Base-by-base conservation (phyloP, 2,329 filamentous ascomycete genomes). In the Colletotrichum incanum region DNA sequence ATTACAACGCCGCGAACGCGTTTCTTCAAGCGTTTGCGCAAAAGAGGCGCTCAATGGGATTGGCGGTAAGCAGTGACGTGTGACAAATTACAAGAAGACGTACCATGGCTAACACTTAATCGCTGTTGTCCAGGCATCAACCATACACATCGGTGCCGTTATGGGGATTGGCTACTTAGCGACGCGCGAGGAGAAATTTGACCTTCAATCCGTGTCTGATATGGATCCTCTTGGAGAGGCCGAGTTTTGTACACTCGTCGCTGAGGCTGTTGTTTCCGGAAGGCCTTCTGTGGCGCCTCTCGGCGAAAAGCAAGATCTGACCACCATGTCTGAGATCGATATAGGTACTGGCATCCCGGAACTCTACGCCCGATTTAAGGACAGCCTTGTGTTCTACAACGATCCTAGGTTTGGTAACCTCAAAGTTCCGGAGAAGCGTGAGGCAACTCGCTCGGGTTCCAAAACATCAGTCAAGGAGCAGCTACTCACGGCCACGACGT, bases 1-100 rank as follows among this genome's bases (percentile, higher is more conserved):
- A 82, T 71, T 89, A 89, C 71, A 76, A 77, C 0, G 83, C 84
- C 0, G 85, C 82, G 2, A 87, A 87, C 73, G 68, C 72, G 4
- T 89, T 80, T 76, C 82, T 88, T 79, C 73, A 73, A 4, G 74
- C 73, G 1, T 74, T 88, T 0, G 82, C 80, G 0, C 52, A 73
- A 0, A 76, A 84, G 8, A 75, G 86, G 5, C 69, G 81, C 0
- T 73, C 70, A 3, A 77, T 81, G 3, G 84, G 84, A 0, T 66
- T 84, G 2, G 78, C 80, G 7, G 85, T 59, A 39, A 31, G 55
- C 34, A 6, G 6, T 31, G 28, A 31, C 28, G 6, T 31, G 6
- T 31, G 1, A 31, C 1, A 31, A 31, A 31, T 6, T 31, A 31
- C 28, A 31, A 31, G 28, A 31, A 31, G 28, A 31, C 28, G 28